A percentile compares a stretch with the other conserved stretches of the same genome.
Evolutionary conservation across 2,329 filamentous ascomycete genomes (phyloP).

Genomic region (Pseudogymnoascus sp.): DNA sequence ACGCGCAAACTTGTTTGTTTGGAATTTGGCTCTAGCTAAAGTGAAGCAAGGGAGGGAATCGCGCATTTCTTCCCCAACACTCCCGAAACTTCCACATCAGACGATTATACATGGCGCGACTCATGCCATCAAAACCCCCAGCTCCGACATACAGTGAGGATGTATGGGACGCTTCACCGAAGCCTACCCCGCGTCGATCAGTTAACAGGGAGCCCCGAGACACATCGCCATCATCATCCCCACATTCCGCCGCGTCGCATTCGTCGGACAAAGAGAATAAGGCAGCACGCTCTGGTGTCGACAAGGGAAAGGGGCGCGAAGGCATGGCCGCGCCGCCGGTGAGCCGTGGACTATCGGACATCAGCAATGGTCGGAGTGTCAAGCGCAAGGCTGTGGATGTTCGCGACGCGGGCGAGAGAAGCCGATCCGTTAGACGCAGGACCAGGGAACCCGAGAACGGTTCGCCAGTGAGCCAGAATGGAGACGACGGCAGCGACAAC

Average conservation of each 20-base stretch:
- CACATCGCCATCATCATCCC: slow-evolving; percentile 20
- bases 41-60: neutral
- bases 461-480: slow-evolving; percentile 7
- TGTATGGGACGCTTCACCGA: slow-evolving; percentile 25
- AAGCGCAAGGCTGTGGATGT: slow-evolving; percentile 15
- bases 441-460: neutral
- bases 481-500: slow-evolving; percentile 31
- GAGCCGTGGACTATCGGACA: neutral
- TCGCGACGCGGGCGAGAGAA: neutral
- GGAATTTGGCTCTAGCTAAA: neutral
- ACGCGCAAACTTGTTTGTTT: slow-evolving; percentile 4
- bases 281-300: slow-evolving; percentile 19
- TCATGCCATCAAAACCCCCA: slow-evolving; percentile 20
- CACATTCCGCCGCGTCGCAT: slow-evolving; percentile 27
- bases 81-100: neutral
- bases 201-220: slow-evolving; percentile 10
- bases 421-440: neutral
- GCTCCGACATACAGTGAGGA: slow-evolving; percentile 21
- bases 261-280: slow-evolving; percentile 43
- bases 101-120: neutral
- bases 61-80: neutral
- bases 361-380: neutral
- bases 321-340: slow-evolving; percentile 29
- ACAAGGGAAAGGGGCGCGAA: slow-evolving; percentile 35
- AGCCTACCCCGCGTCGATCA: slow-evolving; percentile 16